phyloP scores from a whole-genome alignment of 1,139 yeast genomes.

The Arxiozyma slooffiae region DNA sequence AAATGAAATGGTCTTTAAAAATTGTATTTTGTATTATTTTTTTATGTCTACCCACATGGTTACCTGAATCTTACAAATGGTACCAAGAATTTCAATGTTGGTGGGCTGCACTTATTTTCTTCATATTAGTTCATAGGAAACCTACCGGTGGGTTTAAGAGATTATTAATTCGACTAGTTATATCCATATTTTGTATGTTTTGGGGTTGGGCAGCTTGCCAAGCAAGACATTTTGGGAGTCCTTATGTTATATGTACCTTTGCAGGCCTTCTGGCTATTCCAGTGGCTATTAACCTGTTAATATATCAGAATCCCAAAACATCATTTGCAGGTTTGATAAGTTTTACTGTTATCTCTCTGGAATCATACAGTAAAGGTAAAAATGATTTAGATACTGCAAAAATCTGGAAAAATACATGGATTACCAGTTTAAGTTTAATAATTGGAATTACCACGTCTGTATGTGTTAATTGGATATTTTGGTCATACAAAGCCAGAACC shows the following conservation, averaged over 20 bases:
- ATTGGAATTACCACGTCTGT: slow-evolving; percentile 35
- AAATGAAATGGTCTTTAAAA: slow-evolving; percentile 38
- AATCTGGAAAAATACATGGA: slow-evolving; percentile 36
- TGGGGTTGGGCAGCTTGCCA: slow-evolving; percentile 41
- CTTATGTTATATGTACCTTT: slow-evolving; percentile 36
- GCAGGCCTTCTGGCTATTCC: slow-evolving; percentile 33
- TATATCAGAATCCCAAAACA: slow-evolving; percentile 34
- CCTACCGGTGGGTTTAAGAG: slow-evolving; percentile 37
- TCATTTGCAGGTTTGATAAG: slow-evolving; percentile 35
- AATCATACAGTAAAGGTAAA: slow-evolving; percentile 20
- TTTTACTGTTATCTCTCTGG: slow-evolving; percentile 35
- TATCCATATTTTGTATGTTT: slow-evolving; percentile 35
- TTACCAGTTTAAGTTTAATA: slow-evolving; percentile 33
- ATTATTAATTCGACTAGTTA: slow-evolving; percentile 29
- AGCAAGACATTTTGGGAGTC: slow-evolving; percentile 32
- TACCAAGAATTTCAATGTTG: slow-evolving; percentile 36
- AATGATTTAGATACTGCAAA: slow-evolving; percentile 13
- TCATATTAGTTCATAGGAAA: slow-evolving; percentile 35
- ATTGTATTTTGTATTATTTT: slow-evolving; percentile 32
- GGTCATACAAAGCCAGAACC: slow-evolving; percentile 41
- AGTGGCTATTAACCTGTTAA: slow-evolving; percentile 31
- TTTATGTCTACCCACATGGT: slow-evolving; percentile 38
- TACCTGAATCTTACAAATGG: slow-evolving; percentile 35
- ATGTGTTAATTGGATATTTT: slow-evolving; percentile 37
- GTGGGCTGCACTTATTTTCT: slow-evolving; percentile 37